A percentile compares a stretch with the other conserved stretches of the same genome.
These are phyloP conservation scores for Ephemerocybe angulata DNA, from an alignment of 768 basidiomycete genomes.

Conservation along the genomic window DNA sequence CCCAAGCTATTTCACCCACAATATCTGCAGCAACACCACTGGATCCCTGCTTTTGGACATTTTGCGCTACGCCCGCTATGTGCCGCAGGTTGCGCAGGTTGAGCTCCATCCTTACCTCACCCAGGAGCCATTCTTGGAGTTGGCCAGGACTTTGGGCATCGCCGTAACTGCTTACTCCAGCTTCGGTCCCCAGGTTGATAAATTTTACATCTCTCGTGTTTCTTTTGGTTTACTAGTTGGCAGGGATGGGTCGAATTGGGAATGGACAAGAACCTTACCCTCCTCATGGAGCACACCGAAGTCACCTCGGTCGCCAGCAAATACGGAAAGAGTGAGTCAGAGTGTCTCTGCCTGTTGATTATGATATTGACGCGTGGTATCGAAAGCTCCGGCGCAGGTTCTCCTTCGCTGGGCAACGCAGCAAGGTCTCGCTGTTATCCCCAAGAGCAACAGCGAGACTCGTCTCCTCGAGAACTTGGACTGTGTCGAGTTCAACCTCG, in stretches of 20 bases:
- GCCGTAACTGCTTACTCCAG: conserved; percentile 60
- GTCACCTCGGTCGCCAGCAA: conserved; percentile 44
- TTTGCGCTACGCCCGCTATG: conserved; percentile 70
- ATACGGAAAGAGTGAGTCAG: conserved; percentile 39
- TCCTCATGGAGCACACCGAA: conserved; percentile 49
- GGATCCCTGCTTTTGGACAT: conserved; percentile 73
- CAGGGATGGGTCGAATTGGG: conserved; percentile 50
- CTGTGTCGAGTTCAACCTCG: conserved; percentile 42
- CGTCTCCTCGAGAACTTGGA: conserved; percentile 52
- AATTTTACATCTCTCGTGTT: conserved; percentile 16
- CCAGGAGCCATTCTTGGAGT: conserved; percentile 52
- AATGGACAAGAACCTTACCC: conserved; percentile 47
- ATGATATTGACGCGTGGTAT: too few species aligned
- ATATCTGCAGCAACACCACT: conserved; percentile 61
- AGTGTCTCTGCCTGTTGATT: neutral
- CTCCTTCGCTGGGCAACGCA: conserved; percentile 79
- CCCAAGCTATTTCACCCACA: too few species aligned
- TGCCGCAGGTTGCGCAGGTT: conserved; percentile 68
- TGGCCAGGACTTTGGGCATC: conserved; percentile 56
- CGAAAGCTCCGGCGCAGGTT: conserved; percentile 54
- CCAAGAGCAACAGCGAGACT: conserved; percentile 54
- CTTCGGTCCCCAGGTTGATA: conserved; percentile 14
- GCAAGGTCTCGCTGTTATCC: conserved; percentile 69
- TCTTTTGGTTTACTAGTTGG: neutral
- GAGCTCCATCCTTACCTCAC: conserved; percentile 71